These are phyloP conservation scores for Saccharomyces cerevisiae DNA, from an alignment of 805 yeast species.

Conservation along the genomic window DNA sequence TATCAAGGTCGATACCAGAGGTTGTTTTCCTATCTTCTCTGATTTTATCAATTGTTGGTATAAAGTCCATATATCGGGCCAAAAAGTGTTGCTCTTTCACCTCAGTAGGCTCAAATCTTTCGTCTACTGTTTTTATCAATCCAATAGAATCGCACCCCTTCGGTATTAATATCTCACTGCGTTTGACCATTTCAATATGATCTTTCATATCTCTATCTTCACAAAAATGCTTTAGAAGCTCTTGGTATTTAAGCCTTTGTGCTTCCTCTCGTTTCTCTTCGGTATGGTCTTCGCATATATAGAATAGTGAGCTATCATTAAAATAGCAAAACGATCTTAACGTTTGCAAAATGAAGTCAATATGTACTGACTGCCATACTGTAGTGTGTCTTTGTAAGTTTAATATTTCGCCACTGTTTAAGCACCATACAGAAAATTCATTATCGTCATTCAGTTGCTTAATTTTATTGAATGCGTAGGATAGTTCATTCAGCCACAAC, in stretches of 20 bases:
- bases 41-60: not conserved
- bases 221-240: not conserved
- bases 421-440: constrained; percentile 6
- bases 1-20: constrained; percentile 21
- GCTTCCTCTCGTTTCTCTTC: not conserved
- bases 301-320: constrained; percentile 9
- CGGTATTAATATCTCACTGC: constrained; percentile 35
- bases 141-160: constrained; percentile 45
- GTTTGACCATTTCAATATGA: constrained; percentile 10
- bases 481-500: constrained; percentile 15
- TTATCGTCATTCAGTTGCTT: not conserved
- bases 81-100: constrained; percentile 4
- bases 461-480: not conserved
- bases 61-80: not conserved
- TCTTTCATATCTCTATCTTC: constrained; percentile 2
- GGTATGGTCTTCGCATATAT: constrained; percentile 3
- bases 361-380: constrained; percentile 17
- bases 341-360: constrained; percentile 22
- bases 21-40: constrained; percentile 6
- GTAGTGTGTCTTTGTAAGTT: constrained; percentile 13
- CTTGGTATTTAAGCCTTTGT: not conserved
- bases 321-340: constrained; percentile 16
- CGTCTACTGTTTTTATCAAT: constrained; percentile 38
- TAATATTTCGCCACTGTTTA: constrained; percentile 13
- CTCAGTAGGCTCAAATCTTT: constrained; percentile 25